Conservation (phyloP, 1,284 basidiomycete genomes). For the Austroboletus novae-zelandiae region DNA sequence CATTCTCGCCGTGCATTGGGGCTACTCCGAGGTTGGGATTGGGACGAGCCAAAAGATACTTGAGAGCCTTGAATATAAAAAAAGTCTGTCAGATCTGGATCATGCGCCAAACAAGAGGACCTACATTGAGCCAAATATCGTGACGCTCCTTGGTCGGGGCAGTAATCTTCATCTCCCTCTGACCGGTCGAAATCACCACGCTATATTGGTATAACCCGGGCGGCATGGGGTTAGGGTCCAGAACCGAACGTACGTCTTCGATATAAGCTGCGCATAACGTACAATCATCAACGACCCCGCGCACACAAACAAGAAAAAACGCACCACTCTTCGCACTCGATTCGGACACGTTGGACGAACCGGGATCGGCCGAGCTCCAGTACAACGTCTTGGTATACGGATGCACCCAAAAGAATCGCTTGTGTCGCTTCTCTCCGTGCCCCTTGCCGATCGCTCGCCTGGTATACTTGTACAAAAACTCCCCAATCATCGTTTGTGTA, state of each 20-base stretch:
- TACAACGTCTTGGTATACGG: slow-evolving; percentile 98
- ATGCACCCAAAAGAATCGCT: slow-evolving; percentile 99
- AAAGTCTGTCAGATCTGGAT: slow-evolving; percentile 10
- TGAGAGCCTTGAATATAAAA: slow-evolving; percentile 60
- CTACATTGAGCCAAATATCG: slow-evolving; percentile 91
- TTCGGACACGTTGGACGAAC: slow-evolving; percentile 81
- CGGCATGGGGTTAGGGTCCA: slow-evolving; percentile 92
- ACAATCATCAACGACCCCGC: slow-evolving; percentile 11
- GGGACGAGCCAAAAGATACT: slow-evolving; percentile 79
- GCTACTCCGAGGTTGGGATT: slow-evolving; percentile 42
- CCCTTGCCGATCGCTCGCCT: slow-evolving; percentile 89
- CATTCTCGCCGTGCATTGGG: slow-evolving; percentile 39
- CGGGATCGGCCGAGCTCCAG: slow-evolving; percentile 95
- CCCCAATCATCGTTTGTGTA: slow-evolving; percentile 99
- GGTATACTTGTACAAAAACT: slow-evolving; percentile 98
- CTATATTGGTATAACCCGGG: slow-evolving; percentile 92
- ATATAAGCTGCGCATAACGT: slow-evolving; percentile 77
- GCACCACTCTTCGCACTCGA: slow-evolving; percentile 95
- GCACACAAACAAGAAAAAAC: slow-evolving; percentile 34
- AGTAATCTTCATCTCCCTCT: slow-evolving; percentile 97
- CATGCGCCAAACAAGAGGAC: slow-evolving; percentile 24
- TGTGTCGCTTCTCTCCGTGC: slow-evolving; percentile 87
- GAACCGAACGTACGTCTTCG: slow-evolving; percentile 84
- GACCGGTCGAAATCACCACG: slow-evolving; percentile 88
- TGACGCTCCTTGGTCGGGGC: slow-evolving; percentile 92